Evolutionary conservation across 805 yeast genomes (phyloP).

Genomic region (Candida pini): DNA sequence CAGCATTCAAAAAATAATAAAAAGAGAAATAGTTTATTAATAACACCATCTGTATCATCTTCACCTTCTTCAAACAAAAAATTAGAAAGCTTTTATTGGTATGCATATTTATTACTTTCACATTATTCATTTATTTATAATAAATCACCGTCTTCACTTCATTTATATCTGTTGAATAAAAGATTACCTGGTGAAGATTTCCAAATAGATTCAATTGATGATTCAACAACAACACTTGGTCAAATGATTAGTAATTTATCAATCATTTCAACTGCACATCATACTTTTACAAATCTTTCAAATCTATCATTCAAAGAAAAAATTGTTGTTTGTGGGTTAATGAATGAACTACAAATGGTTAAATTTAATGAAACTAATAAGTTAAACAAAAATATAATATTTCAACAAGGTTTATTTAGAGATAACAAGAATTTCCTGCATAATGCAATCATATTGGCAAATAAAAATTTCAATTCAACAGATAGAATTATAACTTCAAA

Average conservation of each 20-base stretch:
- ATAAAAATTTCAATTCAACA: constrained; percentile 33
- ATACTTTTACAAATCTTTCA: constrained; percentile 12
- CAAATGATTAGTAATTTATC: constrained; percentile 22
- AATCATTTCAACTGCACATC: constrained; percentile 18
- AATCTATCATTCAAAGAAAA: constrained; percentile 19
- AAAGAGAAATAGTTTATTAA: not conserved
- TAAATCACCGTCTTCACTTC: constrained; percentile 36
- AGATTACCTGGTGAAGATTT: constrained; percentile 22
- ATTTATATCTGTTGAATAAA: constrained; percentile 25
- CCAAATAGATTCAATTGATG: not conserved
- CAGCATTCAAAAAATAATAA: not conserved
- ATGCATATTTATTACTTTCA: constrained; percentile 41
- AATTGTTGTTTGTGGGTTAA: constrained; percentile 25
- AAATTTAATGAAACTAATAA: constrained; percentile 26
- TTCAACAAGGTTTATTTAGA: constrained; percentile 23
- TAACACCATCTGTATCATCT: too few species aligned
- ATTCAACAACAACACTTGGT: constrained; percentile 13
- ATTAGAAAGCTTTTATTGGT: constrained; percentile 36
- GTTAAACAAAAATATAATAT: constrained; percentile 14
- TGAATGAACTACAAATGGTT: constrained; percentile 29
- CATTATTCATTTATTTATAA: constrained; percentile 34
- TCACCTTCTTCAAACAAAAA: constrained; percentile 3
- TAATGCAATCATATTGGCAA: constrained; percentile 47
- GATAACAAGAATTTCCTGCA: constrained; percentile 41
- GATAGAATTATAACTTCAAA: constrained; percentile 17